Conservation (phyloP, 148 eudicot genomes). For the Amaranthus palmeri region DNA sequence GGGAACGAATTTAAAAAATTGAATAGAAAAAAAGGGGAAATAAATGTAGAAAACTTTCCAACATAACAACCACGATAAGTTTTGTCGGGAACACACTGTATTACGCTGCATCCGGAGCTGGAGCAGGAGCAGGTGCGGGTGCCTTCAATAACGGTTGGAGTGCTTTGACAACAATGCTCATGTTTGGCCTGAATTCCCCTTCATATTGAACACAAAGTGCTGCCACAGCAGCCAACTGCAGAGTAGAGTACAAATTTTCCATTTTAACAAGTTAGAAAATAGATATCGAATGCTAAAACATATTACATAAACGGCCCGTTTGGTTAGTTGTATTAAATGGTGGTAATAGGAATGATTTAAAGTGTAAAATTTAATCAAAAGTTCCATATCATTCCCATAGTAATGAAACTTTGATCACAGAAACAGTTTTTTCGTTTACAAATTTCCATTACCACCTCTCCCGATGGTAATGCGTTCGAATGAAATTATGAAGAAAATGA, state of each 20-base stretch:
- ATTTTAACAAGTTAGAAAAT: background rate
- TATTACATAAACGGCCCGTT: no score
- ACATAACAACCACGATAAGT: constrained; percentile 7
- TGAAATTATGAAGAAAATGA: no score
- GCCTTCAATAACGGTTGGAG: constrained; percentile 60
- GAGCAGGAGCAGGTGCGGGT: constrained; percentile 9
- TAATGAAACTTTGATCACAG: no score
- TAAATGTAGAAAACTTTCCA: background rate
- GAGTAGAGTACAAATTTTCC: background rate
- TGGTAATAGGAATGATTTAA: no score
- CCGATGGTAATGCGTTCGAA: no score
- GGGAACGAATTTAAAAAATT: constrained; percentile 24
- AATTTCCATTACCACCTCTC: no score
- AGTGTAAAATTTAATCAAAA: no score
- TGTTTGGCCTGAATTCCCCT: constrained; percentile 72
- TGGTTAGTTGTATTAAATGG: no score
- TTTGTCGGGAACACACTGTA: background rate
- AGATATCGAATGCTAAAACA: no score
- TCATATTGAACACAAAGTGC: constrained; percentile 74
- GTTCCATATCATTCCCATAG: no score
- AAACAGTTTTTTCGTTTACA: no score
- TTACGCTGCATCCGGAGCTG: background rate
- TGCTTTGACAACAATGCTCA: constrained; percentile 77
- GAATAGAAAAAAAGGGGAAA: background rate
- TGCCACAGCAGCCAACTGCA: constrained; percentile 80